Evolutionary conservation across 345 rosid species (phyloP).

Genomic region (Euphorbia lathyris): DNA sequence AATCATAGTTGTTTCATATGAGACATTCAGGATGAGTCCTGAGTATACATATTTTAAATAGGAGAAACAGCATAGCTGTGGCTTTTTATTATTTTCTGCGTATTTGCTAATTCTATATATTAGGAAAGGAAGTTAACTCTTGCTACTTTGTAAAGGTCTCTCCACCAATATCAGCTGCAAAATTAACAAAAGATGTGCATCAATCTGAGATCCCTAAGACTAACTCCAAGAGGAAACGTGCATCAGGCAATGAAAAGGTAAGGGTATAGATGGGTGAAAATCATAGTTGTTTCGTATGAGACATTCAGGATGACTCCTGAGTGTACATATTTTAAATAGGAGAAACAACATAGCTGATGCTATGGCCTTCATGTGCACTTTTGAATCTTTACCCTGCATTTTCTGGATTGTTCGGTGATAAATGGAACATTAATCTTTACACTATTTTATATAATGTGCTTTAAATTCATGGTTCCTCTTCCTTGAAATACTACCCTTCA

Average conservation of each 20-base stretch:
- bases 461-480: neutral
- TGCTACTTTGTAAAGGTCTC: slow-evolving; percentile 14
- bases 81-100: too few relatives aligned
- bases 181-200: slow-evolving; percentile 45
- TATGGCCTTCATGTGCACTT: neutral
- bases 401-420: too few relatives aligned
- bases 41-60: too few relatives aligned
- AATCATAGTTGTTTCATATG: too few relatives aligned
- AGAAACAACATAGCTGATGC: neutral
- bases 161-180: slow-evolving; percentile 50
- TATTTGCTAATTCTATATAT: slow-evolving; percentile 3
- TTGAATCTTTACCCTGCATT: too few relatives aligned
- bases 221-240: slow-evolving; percentile 54
- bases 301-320: neutral
- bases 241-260: slow-evolving; percentile 55
- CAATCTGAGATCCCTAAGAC: slow-evolving; percentile 49
- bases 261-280: slow-evolving; percentile 9
- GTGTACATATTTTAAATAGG: neutral
- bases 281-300: neutral
- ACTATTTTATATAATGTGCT: too few relatives aligned
- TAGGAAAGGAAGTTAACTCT: slow-evolving; percentile 32
- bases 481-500: neutral
- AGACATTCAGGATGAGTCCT: too few relatives aligned
- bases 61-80: too few relatives aligned
- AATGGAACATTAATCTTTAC: too few relatives aligned